These are phyloP conservation scores for Cetradonia linearis DNA, from an alignment of 495 filamentous ascomycete species.

Conservation along the genomic window DNA sequence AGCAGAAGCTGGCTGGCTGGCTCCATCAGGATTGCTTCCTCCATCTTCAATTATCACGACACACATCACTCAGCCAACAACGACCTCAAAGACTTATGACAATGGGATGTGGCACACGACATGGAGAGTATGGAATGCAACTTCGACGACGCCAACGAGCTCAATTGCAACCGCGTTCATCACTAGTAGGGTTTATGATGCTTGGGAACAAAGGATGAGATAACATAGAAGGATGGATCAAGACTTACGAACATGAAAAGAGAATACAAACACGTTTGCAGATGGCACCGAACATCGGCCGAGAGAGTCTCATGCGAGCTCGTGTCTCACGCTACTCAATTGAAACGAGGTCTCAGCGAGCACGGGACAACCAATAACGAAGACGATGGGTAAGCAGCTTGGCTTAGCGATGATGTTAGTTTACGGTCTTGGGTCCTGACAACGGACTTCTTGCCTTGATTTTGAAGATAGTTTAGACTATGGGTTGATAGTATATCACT, in stretches of 20 bases:
- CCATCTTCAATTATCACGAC: conserved; percentile 3
- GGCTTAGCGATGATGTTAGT: background rate
- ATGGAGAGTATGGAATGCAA: conserved; percentile 21
- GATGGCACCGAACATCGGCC: background rate
- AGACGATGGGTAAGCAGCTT: background rate
- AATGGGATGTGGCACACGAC: conserved; percentile 20
- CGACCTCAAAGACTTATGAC: conserved; percentile 20
- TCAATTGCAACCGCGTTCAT: conserved; percentile 1
- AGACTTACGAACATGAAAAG: background rate
- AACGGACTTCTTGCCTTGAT: background rate
- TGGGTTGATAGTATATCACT: background rate
- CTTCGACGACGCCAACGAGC: conserved; percentile 12
- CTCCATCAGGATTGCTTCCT: conserved; percentile 4
- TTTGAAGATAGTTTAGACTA: too few species aligned
- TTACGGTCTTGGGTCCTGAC: background rate
- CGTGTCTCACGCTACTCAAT: background rate
- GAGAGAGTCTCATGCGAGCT: background rate
- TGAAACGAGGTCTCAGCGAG: background rate
- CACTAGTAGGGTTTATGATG: background rate
- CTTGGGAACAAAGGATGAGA: background rate
- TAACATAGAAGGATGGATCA: background rate
- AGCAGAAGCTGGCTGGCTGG: conserved; percentile 8
- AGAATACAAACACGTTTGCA: background rate
- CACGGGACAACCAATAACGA: background rate
- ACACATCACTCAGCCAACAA: background rate